phyloP scores from a whole-genome alignment of 352 stramenopile species.

The Phytopythium chamaehyphon region DNA sequence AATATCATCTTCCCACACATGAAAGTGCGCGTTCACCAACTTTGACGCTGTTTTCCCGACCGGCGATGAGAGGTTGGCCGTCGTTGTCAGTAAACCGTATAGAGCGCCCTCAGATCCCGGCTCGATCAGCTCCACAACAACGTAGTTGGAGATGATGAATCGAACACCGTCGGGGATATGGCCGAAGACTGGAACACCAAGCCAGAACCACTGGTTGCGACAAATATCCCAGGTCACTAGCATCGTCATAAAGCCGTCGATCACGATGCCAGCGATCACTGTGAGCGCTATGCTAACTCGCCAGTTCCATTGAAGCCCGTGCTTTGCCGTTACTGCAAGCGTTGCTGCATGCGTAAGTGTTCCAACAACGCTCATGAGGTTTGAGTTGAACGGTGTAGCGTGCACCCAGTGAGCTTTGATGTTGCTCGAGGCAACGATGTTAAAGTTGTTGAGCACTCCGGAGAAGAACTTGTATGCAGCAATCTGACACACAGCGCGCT shows the following conservation, averaged over 20 bases:
- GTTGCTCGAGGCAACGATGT: slow-evolving; percentile 45
- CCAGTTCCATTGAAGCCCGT: slow-evolving; percentile 56
- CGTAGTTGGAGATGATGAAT: slow-evolving; percentile 59
- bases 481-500: slow-evolving; percentile 59
- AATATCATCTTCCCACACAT: slow-evolving; percentile 53
- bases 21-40: slow-evolving; percentile 47
- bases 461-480: slow-evolving; percentile 64
- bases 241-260: slow-evolving; percentile 52
- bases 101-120: slow-evolving; percentile 46
- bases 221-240: slow-evolving; percentile 44
- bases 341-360: slow-evolving; percentile 47
- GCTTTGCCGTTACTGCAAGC: slow-evolving; percentile 37
- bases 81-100: slow-evolving; percentile 49
- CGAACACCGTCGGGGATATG: slow-evolving; percentile 42
- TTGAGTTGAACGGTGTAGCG: slow-evolving; percentile 52
- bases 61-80: slow-evolving; percentile 38
- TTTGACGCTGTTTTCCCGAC: slow-evolving; percentile 49
- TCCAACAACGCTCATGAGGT: slow-evolving; percentile 44
- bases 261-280: slow-evolving; percentile 28
- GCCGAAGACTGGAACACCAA: slow-evolving; percentile 45
- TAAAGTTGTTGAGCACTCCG: slow-evolving; percentile 58
- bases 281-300: slow-evolving; percentile 37
- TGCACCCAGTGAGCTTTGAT: slow-evolving; percentile 58
- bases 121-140: slow-evolving; percentile 54
- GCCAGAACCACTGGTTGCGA: slow-evolving; percentile 63